A percentile compares a stretch with the other conserved stretches of the same genome.
Conservation (phyloP, 441 rosid species). For the Mallotus japonicus region DNA sequence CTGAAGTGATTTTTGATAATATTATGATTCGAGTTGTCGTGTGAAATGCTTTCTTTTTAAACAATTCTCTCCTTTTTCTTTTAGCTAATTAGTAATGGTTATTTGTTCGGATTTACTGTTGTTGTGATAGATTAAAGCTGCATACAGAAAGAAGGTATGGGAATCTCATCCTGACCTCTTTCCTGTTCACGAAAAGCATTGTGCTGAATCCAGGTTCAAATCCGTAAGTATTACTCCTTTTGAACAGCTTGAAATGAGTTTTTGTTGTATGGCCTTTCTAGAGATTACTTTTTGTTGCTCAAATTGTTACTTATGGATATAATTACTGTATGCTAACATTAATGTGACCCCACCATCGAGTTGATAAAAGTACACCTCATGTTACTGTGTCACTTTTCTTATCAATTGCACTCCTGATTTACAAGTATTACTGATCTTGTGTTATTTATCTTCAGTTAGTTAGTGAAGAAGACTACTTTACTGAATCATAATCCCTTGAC, state of each 20-base stretch:
- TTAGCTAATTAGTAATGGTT: neutral
- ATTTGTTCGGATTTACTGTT: neutral
- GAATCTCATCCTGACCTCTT: constrained; percentile 86
- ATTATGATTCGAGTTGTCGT: neutral
- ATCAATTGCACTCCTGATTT: neutral
- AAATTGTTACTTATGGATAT: neutral
- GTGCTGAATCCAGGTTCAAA: constrained; percentile 76
- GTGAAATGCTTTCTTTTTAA: neutral
- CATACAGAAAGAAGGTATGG: constrained; percentile 81
- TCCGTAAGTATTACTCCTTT: constrained; percentile 33
- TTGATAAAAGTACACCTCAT: neutral
- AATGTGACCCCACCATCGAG: neutral
- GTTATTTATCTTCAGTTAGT: neutral
- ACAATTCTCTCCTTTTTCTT: no score
- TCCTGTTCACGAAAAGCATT: constrained; percentile 54
- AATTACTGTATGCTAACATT: neutral
- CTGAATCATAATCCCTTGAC: neutral
- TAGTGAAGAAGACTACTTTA: neutral
- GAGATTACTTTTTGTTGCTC: neutral
- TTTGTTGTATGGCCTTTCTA: neutral
- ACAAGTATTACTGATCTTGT: neutral
- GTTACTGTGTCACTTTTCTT: neutral
- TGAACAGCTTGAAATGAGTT: neutral
- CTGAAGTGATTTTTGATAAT: neutral
- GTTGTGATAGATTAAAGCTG: constrained; percentile 60